phyloP scores from a whole-genome alignment of 2,329 filamentous ascomycete genomes.

The Colletotrichum sp. region DNA sequence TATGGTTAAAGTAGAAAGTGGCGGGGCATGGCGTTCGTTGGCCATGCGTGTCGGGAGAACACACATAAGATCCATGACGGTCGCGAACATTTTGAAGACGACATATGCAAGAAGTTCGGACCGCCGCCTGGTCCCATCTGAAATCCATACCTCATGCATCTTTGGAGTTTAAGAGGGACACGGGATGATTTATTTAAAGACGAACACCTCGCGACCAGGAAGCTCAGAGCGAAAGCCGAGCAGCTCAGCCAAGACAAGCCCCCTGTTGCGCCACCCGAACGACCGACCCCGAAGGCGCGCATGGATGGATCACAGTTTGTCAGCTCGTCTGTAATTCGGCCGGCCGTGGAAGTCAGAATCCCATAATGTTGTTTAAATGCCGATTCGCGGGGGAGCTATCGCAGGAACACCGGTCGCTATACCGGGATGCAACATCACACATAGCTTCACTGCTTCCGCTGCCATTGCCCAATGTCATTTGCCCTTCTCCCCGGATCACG shows the following conservation, averaged over 20 bases:
- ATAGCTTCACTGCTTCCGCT: not conserved
- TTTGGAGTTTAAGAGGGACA: rapidly evolving
- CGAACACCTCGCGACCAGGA: not conserved
- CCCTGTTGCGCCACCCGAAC: not conserved
- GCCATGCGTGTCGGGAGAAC: not conserved
- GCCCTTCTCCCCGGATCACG: not conserved
- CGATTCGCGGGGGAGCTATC: not conserved
- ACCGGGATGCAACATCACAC: not conserved
- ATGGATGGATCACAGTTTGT: not conserved
- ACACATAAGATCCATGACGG: rapidly evolving
- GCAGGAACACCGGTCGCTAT: not conserved
- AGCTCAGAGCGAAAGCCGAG: not conserved
- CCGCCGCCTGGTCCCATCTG: not conserved
- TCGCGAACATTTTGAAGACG: not conserved
- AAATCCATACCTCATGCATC: not conserved
- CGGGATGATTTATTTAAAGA: not conserved
- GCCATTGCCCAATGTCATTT: rapidly evolving
- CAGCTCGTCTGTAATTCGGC: not conserved
- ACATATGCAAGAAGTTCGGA: not conserved
- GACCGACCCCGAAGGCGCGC: not conserved
- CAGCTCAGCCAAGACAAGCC: not conserved
- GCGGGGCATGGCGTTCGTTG: not conserved
- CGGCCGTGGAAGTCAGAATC: not conserved
- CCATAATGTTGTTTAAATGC: not conserved
- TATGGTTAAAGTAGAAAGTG: not conserved